phyloP scores from a whole-genome alignment of 78 protist genomes.

The Planoprotostelium fungivorum region DNA sequence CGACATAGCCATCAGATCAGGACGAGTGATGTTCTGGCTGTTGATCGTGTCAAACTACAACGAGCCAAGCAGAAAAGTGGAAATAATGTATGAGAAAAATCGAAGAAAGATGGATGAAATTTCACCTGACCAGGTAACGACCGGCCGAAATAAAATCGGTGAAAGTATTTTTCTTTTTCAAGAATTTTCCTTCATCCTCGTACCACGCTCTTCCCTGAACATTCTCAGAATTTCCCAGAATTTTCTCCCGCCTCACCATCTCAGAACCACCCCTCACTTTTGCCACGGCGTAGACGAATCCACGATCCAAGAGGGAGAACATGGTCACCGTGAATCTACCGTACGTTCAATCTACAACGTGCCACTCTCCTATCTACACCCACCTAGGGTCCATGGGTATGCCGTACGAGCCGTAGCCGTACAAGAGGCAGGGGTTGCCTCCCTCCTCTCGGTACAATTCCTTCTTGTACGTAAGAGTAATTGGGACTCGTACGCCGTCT shows the following conservation, averaged over 20 bases:
- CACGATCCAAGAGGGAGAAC: conserved; percentile 21
- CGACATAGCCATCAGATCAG: conserved; percentile 9
- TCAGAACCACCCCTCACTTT: conserved; percentile 65
- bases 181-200: conserved; percentile 21
- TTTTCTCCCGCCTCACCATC: conserved; percentile 20
- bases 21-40: conserved; percentile 8
- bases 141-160: conserved; percentile 14
- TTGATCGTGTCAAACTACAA: conserved; percentile 35
- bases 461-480: neutral
- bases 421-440: neutral
- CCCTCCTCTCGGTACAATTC: neutral
- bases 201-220: neutral
- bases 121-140: neutral
- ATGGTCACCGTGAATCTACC: neutral
- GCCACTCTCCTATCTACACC: neutral
- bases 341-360: neutral
- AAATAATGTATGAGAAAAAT: neutral
- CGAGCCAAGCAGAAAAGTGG: neutral
- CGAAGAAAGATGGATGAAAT: neutral
- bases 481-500: neutral
- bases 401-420: neutral
- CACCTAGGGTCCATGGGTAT: neutral
- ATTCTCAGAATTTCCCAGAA: conserved; percentile 1
- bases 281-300: conserved; percentile 32
- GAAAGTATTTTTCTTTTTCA: conserved; percentile 28